Percentiles rank a stretch among this genome's conserved stretches.
Conservation (phyloP, 1,284 basidiomycete genomes). For the Pseudozyma sp. region DNA sequence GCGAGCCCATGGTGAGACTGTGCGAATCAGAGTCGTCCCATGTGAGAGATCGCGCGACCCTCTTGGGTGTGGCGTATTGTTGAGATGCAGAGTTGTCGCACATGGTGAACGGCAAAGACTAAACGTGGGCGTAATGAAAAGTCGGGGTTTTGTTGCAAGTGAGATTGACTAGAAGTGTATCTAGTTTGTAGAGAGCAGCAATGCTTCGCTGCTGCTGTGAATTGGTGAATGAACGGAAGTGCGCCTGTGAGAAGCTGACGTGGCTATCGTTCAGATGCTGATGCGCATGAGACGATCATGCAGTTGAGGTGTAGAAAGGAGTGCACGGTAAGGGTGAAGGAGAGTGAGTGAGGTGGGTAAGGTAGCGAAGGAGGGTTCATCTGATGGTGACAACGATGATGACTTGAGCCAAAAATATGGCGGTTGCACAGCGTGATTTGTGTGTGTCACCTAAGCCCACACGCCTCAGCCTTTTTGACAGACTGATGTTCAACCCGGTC, state of each 20-base stretch:
- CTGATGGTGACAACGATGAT: constrained; percentile 1
- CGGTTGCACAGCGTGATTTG: neutral
- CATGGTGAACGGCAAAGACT: constrained; percentile 11
- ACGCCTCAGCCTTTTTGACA: neutral
- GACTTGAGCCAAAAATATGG: neutral
- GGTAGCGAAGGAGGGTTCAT: neutral
- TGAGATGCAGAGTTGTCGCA: constrained; percentile 23
- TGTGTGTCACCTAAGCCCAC: too few relatives aligned
- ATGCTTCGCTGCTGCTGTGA: neutral
- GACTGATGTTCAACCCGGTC: constrained; percentile 8
- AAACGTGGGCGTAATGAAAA: too few relatives aligned
- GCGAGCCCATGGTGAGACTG: constrained; percentile 30
- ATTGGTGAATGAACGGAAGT: neutral
- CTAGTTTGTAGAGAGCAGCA: neutral
- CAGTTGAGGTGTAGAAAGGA: neutral
- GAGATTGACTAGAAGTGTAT: neutral
- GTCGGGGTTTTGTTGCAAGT: neutral
- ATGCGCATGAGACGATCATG: constrained; percentile 14
- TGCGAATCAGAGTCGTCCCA: constrained; percentile 36
- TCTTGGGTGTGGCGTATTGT: constrained; percentile 42
- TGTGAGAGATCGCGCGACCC: constrained; percentile 27
- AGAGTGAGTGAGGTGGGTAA: neutral
- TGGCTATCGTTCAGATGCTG: constrained; percentile 10
- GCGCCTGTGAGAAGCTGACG: neutral
- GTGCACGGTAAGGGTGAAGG: neutral